phyloP scores from a whole-genome alignment of 495 filamentous ascomycete genomes.

The Penicillium mononematosum region DNA sequence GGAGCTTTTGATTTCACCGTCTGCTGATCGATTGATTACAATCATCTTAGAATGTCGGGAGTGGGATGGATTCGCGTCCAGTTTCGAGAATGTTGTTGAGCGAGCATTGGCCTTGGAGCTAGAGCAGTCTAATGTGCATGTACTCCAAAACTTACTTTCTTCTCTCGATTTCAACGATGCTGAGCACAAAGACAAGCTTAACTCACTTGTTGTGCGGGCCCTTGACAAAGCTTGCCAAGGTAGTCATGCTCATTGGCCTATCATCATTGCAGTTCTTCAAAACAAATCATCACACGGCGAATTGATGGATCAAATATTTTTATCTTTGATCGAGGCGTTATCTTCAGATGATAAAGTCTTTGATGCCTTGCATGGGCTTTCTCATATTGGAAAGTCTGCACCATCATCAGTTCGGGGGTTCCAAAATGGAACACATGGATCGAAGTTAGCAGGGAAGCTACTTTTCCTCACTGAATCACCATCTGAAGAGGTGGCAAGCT shows the following conservation, averaged over 20 bases:
- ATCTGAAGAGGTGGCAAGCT: constrained; percentile 51
- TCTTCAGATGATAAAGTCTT: constrained; percentile 34
- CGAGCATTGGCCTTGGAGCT: constrained; percentile 38
- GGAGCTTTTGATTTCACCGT: constrained; percentile 54
- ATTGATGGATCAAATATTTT: constrained; percentile 44
- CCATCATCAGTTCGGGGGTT: constrained; percentile 40
- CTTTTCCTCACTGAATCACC: constrained; percentile 57
- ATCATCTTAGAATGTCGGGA: constrained; percentile 41
- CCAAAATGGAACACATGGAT: constrained; percentile 46
- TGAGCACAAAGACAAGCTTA: constrained; percentile 34
- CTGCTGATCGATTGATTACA: constrained; percentile 46
- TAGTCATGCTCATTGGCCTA: constrained; percentile 42
- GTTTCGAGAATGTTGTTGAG: constrained; percentile 42
- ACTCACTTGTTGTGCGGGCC: constrained; percentile 38
- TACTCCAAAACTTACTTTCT: constrained; percentile 43
- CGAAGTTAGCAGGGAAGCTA: constrained; percentile 54
- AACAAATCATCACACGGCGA: constrained; percentile 44
- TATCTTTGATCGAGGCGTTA: constrained; percentile 38
- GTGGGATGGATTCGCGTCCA: constrained; percentile 42
- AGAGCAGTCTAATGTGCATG: constrained; percentile 38
- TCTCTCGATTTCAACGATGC: constrained; percentile 42
- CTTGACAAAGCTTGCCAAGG: constrained; percentile 39
- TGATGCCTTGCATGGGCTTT: constrained; percentile 41
- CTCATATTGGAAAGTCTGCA: constrained; percentile 36
- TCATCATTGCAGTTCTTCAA: constrained; percentile 46